Conservation (phyloP, 2,329 filamentous ascomycete species). For the Thelonectria blattea region DNA sequence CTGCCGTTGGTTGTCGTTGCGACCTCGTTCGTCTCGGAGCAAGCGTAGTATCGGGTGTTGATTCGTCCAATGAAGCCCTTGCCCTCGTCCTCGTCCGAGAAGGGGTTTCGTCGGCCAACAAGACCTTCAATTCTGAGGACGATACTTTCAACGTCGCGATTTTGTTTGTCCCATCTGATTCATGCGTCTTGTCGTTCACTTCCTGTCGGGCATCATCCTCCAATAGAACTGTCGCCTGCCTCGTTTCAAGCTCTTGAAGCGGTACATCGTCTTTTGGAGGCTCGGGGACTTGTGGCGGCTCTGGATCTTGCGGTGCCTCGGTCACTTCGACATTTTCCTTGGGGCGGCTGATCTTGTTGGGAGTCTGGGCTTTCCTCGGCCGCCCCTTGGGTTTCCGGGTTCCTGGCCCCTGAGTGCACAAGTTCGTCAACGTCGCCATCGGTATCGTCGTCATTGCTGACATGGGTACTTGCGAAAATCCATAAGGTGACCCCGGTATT, state of each 20-base stretch:
- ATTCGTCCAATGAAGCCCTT: not conserved
- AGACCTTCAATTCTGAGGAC: not conserved
- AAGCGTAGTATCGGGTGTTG: not conserved
- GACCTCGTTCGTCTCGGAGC: not conserved
- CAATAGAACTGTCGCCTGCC: not conserved
- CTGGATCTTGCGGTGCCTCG: not conserved
- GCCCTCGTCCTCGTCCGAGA: not conserved
- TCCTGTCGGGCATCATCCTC: not conserved
- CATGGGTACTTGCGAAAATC: constrained; percentile 22
- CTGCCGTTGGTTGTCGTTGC: not conserved
- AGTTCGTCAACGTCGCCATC: constrained; percentile 32
- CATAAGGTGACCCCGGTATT: constrained; percentile 18
- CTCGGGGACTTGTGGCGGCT: not conserved
- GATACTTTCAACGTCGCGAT: constrained; percentile 6
- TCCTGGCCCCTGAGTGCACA: constrained; percentile 34
- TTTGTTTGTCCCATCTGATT: not conserved
- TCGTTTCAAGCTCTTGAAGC: not conserved
- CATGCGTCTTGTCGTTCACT: not conserved
- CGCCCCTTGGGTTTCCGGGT: constrained; percentile 39
- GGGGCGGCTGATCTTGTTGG: not conserved
- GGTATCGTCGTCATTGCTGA: constrained; percentile 10
- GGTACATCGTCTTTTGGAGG: not conserved
- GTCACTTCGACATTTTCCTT: not conserved
- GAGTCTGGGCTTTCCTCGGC: constrained; percentile 17
- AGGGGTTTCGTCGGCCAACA: not conserved